Conservation (phyloP, 331 rosid genomes). For the Ulmus americana region DNA sequence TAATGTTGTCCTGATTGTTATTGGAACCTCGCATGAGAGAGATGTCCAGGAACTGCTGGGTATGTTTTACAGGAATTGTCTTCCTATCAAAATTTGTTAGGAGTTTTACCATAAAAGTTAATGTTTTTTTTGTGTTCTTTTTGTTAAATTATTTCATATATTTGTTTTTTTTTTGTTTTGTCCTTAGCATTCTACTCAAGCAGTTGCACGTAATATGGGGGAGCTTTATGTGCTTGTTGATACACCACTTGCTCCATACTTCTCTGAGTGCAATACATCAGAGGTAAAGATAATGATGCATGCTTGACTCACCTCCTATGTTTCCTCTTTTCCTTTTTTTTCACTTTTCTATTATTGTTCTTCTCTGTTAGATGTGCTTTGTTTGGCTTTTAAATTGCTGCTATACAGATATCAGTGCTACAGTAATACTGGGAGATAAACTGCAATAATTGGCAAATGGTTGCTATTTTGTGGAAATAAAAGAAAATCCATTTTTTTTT, state of each 20-base stretch:
- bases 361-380: background rate
- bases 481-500: no score
- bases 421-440: no score
- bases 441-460: no score
- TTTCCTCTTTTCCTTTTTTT: background rate
- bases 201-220: slow-evolving; percentile 90
- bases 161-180: slow-evolving; percentile 3
- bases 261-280: no score
- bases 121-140: background rate
- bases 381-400: background rate
- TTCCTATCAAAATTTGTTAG: slow-evolving; percentile 1
- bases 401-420: background rate
- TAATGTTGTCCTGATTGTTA: no score
- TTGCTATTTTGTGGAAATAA: no score
- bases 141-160: background rate
- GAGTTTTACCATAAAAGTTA: background rate
- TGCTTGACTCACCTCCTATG: no score
- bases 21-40: no score
- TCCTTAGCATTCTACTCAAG: slow-evolving; percentile 78
- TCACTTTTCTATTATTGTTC: background rate
- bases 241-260: no score
- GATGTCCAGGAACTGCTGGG: no score
- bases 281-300: no score
- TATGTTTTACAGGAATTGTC: background rate
- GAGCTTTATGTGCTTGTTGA: slow-evolving; percentile 46